Conservation (phyloP, 495 filamentous ascomycete genomes). For the Cudoniella acicularis region DNA sequence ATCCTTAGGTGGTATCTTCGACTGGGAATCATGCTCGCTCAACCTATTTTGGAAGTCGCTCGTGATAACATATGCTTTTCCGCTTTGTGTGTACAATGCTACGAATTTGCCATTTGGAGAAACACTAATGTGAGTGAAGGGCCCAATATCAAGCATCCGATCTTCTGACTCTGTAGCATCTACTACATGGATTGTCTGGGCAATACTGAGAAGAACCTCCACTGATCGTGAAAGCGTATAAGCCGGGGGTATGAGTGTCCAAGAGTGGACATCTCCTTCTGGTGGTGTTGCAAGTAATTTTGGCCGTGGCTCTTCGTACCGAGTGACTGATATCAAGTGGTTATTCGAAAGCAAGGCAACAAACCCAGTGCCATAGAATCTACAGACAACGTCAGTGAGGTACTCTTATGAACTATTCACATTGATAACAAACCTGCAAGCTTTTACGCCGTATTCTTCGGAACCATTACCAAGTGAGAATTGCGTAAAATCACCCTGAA, state of each 20-base stretch:
- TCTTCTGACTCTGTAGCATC: conserved; percentile 90
- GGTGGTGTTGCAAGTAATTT: conserved; percentile 76
- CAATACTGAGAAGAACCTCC: conserved; percentile 85
- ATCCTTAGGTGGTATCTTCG: conserved; percentile 79
- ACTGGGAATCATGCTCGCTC: conserved; percentile 86
- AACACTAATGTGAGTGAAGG: conserved; percentile 83
- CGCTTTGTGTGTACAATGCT: conserved; percentile 78
- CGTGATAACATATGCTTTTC: conserved; percentile 88
- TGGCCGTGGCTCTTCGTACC: conserved; percentile 87
- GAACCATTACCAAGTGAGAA: conserved; percentile 92
- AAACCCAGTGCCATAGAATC: conserved; percentile 86
- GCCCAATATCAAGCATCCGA: conserved; percentile 82
- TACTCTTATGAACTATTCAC: background rate
- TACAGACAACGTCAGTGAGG: conserved; percentile 7
- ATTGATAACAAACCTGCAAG: conserved; percentile 51
- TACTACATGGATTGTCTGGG: conserved; percentile 77
- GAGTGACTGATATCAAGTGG: conserved; percentile 76
- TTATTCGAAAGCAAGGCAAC: conserved; percentile 93
- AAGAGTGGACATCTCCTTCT: conserved; percentile 76
- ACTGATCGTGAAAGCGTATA: conserved; percentile 92
- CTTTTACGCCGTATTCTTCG: conserved; percentile 80
- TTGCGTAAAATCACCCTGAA: conserved; percentile 91
- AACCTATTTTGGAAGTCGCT: conserved; percentile 89
- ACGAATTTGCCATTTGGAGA: conserved; percentile 89
- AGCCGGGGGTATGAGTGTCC: conserved; percentile 84